These are phyloP conservation scores for Rhododendron ovatum DNA, from an alignment of 148 eudicot genomes.

Conservation along the genomic window DNA sequence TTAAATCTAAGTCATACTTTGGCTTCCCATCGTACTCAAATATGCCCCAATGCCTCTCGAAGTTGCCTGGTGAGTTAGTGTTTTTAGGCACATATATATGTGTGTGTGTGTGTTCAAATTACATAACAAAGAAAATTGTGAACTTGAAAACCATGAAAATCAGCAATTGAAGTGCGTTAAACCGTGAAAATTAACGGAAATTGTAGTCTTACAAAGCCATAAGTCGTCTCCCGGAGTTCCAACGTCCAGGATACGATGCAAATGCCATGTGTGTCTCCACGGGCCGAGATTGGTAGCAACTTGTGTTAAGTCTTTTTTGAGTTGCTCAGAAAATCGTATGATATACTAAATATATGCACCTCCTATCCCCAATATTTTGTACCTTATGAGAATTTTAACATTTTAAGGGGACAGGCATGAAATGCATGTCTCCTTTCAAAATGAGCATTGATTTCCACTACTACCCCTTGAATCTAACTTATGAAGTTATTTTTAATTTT, in stretches of 20 bases:
- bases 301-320: neutral
- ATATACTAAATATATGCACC: neutral
- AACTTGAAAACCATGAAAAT: neutral
- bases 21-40: constrained; percentile 95
- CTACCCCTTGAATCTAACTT: too few relatives aligned
- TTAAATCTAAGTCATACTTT: constrained; percentile 67
- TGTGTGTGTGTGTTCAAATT: neutral
- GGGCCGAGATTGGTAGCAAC: neutral
- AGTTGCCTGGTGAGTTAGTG: constrained; percentile 42
- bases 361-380: too few relatives aligned
- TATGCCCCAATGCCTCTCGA: constrained; percentile 96
- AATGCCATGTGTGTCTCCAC: neutral
- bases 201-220: neutral
- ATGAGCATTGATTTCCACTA: too few relatives aligned
- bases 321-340: neutral
- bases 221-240: neutral
- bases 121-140: neutral
- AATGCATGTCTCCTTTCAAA: too few relatives aligned
- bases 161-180: too few relatives aligned
- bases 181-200: neutral
- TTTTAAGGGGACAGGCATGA: too few relatives aligned
- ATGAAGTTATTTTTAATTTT: too few relatives aligned
- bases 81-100: neutral
- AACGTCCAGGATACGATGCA: neutral
- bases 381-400: too few relatives aligned